Base-by-base conservation (phyloP, 176 grass and related monocot genomes). In the Cocos nucifera region DNA sequence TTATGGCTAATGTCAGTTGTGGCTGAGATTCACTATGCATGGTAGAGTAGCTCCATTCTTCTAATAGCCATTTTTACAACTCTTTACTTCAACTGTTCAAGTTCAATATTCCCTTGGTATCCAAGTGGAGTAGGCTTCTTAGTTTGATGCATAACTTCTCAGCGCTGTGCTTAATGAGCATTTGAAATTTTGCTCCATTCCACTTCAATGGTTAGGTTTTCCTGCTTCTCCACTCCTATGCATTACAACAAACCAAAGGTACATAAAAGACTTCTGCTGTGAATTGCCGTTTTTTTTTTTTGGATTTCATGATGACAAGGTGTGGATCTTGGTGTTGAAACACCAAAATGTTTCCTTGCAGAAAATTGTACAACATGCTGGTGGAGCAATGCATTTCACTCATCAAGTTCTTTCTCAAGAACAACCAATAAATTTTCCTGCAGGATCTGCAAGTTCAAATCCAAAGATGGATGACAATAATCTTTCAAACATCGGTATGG, bases 231-330 rank as follows among this genome's bases (percentile, higher is more conserved):
- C 5, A 48, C 20, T 17, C 29, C 50, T 51, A 44, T 44, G 9
- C 70, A 62, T 54, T 22, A 16, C 49, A 49, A 73, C 29, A 54
- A 72, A 74, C 17, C 73, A 22, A 89, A 83, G 85, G 85, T 89
- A 80, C 19, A 51, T 44, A 15, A 62, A 70, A 72, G 28, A 10
- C 49, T 56, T 53, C 18, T 57, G 3, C 17, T 82, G 21, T 32
- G 35, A 44, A 44, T 44, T 44, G 35, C 35, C 8, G 12, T 44
- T 14, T 44, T 1, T 9, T 44, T 39, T 21, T 21, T 44, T 44
- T 44, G 35, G 35, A 44, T 44, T 44, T 44, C 35, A 44, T 44
- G 35, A 2, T 44, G 35, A 44, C 35, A 44, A 44, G 35, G 8
- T 44, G 35, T 9, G 8, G 35, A 44, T 44, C 35, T 44, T 44